Evolutionary conservation across 1,139 yeast species (phyloP).

Genomic region (Taphrina populina): DNA sequence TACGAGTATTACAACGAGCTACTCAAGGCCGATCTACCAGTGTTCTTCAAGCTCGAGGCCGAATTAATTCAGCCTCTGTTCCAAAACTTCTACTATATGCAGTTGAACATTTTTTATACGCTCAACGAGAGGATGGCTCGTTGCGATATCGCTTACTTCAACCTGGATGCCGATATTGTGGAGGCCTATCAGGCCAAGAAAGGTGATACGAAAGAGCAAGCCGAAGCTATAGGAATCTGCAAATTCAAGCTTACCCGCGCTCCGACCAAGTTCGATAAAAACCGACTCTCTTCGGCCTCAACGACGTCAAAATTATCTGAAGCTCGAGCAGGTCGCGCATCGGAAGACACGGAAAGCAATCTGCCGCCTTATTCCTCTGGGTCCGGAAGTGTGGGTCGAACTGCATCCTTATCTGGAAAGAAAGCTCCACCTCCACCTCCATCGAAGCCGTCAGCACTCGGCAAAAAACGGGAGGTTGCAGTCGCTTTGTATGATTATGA

Average conservation of each 20-base stretch:
- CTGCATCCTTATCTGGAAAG: slow-evolving; percentile 37
- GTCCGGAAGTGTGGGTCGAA: slow-evolving; percentile 39
- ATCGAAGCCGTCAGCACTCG: slow-evolving; percentile 46
- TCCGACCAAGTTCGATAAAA: slow-evolving; percentile 10
- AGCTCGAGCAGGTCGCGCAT: slow-evolving; percentile 17
- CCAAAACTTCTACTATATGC: slow-evolving; percentile 95
- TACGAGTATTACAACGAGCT: slow-evolving; percentile 92
- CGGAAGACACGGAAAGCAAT: slow-evolving; percentile 30
- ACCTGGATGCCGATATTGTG: slow-evolving; percentile 66
- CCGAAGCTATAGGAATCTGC: slow-evolving; percentile 82
- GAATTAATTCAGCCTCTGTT: slow-evolving; percentile 90
- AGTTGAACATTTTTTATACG: slow-evolving; percentile 91
- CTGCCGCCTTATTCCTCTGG: slow-evolving; percentile 29
- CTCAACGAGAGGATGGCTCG: slow-evolving; percentile 88
- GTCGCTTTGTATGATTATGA: slow-evolving; percentile 74
- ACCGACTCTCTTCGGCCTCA: slow-evolving; percentile 34
- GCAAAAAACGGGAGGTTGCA: slow-evolving; percentile 55
- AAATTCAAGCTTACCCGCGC: slow-evolving; percentile 69
- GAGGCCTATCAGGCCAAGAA: slow-evolving; percentile 77
- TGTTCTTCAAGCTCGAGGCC: slow-evolving; percentile 80
- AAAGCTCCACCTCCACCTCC: slow-evolving; percentile 47
- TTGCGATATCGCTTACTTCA: slow-evolving; percentile 94
- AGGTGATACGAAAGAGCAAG: slow-evolving; percentile 84
- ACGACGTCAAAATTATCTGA: slow-evolving; percentile 32
- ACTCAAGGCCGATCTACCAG: slow-evolving; percentile 85